Percentiles rank a stretch among this genome's conserved stretches.
phyloP scores from a whole-genome alignment of 2,329 filamentous ascomycete genomes.

The Remersonia thermophila region DNA sequence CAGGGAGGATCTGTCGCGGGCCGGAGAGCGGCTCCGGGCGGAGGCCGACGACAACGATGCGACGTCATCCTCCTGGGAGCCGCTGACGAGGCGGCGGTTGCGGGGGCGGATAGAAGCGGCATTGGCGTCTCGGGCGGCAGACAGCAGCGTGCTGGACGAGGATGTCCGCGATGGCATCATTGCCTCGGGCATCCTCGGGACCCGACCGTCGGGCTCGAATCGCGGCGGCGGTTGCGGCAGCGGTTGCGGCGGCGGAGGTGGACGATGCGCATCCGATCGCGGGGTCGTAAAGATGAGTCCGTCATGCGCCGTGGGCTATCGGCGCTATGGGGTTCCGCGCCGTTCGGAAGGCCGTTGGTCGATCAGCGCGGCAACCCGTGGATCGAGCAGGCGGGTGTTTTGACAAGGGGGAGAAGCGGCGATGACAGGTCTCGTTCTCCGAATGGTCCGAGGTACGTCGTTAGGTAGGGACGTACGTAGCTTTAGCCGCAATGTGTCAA shows the following conservation, averaged over 20 bases:
- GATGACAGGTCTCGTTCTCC: too few species aligned
- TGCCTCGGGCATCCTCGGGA: constrained; percentile 17
- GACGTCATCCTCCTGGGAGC: constrained; percentile 19
- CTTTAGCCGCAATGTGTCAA: too few species aligned
- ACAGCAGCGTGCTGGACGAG: constrained; percentile 32
- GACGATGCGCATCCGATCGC: constrained; percentile 10
- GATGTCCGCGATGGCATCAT: constrained; percentile 21
- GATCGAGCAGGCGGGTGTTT: too few species aligned
- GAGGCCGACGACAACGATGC: constrained; percentile 19
- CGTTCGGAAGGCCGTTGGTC: neutral
- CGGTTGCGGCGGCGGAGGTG: constrained; percentile 9
- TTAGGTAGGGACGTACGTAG: too few species aligned
- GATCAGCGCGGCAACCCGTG: neutral
- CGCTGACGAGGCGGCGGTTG: constrained; percentile 35
- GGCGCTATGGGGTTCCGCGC: neutral
- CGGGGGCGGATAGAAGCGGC: constrained; percentile 34
- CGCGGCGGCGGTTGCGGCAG: constrained; percentile 16
- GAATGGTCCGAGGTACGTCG: too few species aligned
- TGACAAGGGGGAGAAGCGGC: too few species aligned
- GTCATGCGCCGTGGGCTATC: neutral
- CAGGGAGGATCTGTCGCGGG: constrained; percentile 35
- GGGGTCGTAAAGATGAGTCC: neutral
- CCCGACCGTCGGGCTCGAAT: constrained; percentile 19
- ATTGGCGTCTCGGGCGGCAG: constrained; percentile 30
- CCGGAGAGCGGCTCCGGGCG: constrained; percentile 22